phyloP scores from a whole-genome alignment of 2,329 filamentous ascomycete species.

The Aspergillus puulaauensis region DNA sequence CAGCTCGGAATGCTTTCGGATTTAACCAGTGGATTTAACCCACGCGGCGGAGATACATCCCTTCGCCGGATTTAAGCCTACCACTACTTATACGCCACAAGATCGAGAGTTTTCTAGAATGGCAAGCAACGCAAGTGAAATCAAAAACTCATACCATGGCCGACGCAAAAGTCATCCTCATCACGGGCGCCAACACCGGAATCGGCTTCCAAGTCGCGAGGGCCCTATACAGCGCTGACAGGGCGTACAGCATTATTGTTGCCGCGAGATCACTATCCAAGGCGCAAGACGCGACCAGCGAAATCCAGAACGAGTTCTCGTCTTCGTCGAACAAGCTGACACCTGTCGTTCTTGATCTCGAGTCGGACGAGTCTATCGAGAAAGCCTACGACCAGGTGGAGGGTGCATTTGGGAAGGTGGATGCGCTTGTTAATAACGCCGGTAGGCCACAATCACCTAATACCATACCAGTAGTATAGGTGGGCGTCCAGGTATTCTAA shows the following conservation, averaged over 20 bases:
- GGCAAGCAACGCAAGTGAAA: not conserved
- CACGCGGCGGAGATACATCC: too few species aligned
- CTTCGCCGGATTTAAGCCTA: too few species aligned
- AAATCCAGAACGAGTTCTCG: conserved; percentile 44
- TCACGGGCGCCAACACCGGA: conserved; percentile 63
- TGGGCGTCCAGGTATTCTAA: not conserved
- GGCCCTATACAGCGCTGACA: conserved; percentile 49
- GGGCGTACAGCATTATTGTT: conserved; percentile 57
- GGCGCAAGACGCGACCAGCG: conserved; percentile 48
- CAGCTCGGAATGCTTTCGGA: too few species aligned
- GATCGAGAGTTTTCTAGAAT: too few species aligned
- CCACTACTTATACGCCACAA: too few species aligned
- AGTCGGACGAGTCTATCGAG: conserved; percentile 53
- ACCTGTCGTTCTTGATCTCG: conserved; percentile 54
- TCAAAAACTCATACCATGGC: not conserved
- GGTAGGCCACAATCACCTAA: conserved; percentile 33
- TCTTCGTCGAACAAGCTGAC: conserved; percentile 44
- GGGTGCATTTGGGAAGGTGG: conserved; percentile 47
- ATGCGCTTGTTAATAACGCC: conserved; percentile 59
- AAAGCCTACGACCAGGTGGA: conserved; percentile 46
- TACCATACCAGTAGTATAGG: not conserved
- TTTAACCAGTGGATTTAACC: too few species aligned
- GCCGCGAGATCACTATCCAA: conserved; percentile 55
- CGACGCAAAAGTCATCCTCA: conserved; percentile 46
- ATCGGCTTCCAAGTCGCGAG: conserved; percentile 61